Evolutionary conservation across 73 alveolate species (phyloP), one percentile per base, ranked within the genome.

Genomic region (Paramecium octaurelia): DNA sequence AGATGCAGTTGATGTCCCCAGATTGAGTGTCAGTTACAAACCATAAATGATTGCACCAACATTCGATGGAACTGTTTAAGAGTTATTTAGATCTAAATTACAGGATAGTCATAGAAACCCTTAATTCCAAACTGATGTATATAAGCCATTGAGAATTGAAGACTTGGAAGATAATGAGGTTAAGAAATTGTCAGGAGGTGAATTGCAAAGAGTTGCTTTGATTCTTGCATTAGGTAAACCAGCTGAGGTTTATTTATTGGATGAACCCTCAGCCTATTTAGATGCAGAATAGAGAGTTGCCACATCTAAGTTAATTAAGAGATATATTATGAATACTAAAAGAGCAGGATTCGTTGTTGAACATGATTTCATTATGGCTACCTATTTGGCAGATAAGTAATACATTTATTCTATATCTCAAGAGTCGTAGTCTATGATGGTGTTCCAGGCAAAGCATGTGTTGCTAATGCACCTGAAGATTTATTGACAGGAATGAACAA

Each of bases 341-440:
- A 96, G 96, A 83, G 86, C 98, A 86, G 99, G 99, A 16, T 98
- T 98, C 92, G 93, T 98, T 70, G 99, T 98, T 31, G 99, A 98
- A 95, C 99, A 98, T 94, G 99, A 98, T 94, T 98, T 98, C 94
- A 98, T 98, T 92, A 98, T 98, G 99, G 99, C 99, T n/a, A 97
- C 99, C 40, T 98, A 98, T 95, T 95, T 98, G 48, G 99, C 99
- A 85, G 99, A 98, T 90, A 97, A 95, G 96, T 85, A 95, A 85
- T 97, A 2, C 90, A 96, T 43, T 93, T 94, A 16, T 89, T 91
- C 86, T 60, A 97, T 98, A 97, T 95, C 87, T 2, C 16, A 54
- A 97, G 97, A 93, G 99, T 97, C 48, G 94, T 97, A 36, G 98
- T 97, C 71, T 97, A 95, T 92, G 98, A 95, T 9, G 99, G 99